Evolutionary conservation across 225 moss, liverwort and hornwort species (phyloP).

Genomic region (Pseudoscleropodium purum): DNA sequence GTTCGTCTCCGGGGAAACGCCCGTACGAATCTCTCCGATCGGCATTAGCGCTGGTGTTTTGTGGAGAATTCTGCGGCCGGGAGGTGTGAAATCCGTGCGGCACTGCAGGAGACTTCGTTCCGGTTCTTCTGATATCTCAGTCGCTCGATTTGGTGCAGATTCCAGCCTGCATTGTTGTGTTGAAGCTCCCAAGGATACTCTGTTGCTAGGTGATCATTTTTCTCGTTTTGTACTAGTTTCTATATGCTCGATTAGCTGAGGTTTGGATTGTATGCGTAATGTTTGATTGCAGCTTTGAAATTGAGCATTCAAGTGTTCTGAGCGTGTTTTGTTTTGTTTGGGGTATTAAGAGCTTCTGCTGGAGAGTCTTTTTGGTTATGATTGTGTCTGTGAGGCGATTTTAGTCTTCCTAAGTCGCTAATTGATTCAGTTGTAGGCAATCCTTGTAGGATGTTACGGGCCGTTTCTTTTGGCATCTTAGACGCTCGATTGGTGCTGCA

Average conservation of each 20-base stretch:
- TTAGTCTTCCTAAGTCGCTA: background rate
- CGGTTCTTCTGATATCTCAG: background rate
- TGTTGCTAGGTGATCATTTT: background rate
- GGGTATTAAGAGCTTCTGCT: background rate
- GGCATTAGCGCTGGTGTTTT: background rate
- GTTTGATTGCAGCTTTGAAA: background rate
- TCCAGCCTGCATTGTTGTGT: background rate
- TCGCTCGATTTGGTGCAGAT: background rate
- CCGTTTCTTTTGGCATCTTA: background rate
- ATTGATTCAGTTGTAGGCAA: background rate
- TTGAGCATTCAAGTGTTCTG: background rate
- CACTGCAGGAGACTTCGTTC: background rate
- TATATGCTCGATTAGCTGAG: background rate
- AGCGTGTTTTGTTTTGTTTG: background rate
- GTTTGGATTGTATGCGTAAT: background rate
- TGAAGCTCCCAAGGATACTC: background rate
- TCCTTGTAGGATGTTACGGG: background rate
- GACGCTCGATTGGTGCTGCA: background rate
- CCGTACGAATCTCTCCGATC: conserved; percentile 17
- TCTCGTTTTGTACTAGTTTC: background rate
- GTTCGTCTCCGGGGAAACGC: background rate
- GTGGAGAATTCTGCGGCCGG: background rate
- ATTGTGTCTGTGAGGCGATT: background rate
- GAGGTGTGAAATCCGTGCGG: background rate
- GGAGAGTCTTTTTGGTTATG: background rate